Percentiles rank a stretch among this genome's conserved stretches.
phyloP scores from a whole-genome alignment of 768 basidiomycete genomes.

The Boletales sp. region DNA sequence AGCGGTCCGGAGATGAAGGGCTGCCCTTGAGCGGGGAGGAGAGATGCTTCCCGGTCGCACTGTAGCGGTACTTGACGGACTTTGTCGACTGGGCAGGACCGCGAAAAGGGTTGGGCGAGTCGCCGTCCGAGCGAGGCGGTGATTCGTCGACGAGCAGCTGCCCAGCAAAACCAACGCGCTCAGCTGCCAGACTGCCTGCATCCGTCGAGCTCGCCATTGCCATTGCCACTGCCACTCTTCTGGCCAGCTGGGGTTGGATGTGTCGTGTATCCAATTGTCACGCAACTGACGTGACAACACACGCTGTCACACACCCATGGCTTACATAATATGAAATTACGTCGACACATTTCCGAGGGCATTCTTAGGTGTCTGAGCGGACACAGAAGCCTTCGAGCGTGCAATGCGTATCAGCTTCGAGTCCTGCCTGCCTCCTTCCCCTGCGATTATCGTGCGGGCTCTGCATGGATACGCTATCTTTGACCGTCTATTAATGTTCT shows the following conservation, averaged over 20 bases:
- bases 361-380: slow-evolving; percentile 29
- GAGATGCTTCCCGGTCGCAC: slow-evolving; percentile 29
- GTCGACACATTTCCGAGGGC: too few species aligned
- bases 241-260: too few species aligned
- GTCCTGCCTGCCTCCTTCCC: too few species aligned
- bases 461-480: slow-evolving; percentile 23
- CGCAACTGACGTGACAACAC: slow-evolving; percentile 12
- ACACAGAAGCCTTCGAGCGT: slow-evolving; percentile 23
- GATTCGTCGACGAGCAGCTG: slow-evolving; percentile 32
- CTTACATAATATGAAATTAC: too few species aligned
- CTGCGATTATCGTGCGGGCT: too few species aligned
- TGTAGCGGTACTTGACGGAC: slow-evolving; percentile 32
- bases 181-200: slow-evolving; percentile 26
- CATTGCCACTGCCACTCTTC: too few species aligned
- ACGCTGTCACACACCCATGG: too few species aligned
- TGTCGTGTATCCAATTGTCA: too few species aligned
- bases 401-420: slow-evolving; percentile 23
- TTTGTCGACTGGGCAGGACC: slow-evolving; percentile 22
- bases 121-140: slow-evolving; percentile 22
- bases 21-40: slow-evolving; percentile 31
- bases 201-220: too few species aligned
- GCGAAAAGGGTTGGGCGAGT: slow-evolving; percentile 21
- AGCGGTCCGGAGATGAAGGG: slow-evolving; percentile 32
- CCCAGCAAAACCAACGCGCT: slow-evolving; percentile 27
- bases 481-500: slow-evolving; percentile 14